Evolutionary conservation across 23 red algal species (phyloP), one percentile per base, ranked within the genome.

Genomic region (Rhodosorus marinus): DNA sequence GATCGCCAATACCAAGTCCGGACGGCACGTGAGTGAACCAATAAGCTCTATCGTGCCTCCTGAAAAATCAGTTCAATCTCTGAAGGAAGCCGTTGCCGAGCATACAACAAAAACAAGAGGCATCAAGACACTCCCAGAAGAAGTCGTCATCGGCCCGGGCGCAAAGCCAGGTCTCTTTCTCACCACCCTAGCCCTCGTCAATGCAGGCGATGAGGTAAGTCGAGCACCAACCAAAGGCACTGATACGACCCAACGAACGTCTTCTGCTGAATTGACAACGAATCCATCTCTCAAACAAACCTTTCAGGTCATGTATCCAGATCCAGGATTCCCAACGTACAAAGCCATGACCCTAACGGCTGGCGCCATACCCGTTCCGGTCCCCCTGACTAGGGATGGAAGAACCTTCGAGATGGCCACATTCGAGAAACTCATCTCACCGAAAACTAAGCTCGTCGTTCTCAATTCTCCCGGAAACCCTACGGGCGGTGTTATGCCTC

Each of bases 381-480:
- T 56, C 28, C 40, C 33, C 7, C 31, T 94, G 55, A 32, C 49
- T 11, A 8, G 27, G 11, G 87, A 54, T 31, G 59, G 54, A 26
- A 48, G 53, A 5, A 38, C 58, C 3, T 81, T 67, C 34, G 77
- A 94, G 25, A 75, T 82, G 55, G 11, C 51, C 9, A 54, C 50
- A 11, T 55, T 94, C 6, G 36, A 57, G 17, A 55, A 40, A 22
- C 51, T 41, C 1, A 53, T 83, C 6, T 54, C 38, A 31, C 28
- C 67, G 21, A 20, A 34, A 11, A 94, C 70, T 43, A 65, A 59
- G 4, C 24, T 78, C 7, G 35, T 83, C 3, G 69, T 79, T 21
- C n/a, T 94, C 8, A 94, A 94, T 33, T 83, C 76, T 14, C 87
- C 87, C 21, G 67, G 79, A n/a, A 94, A 94, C 57, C 87, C 87